phyloP scores from a whole-genome alignment of 140 eudicot genomes.

The Ambrosia hybrid region DNA sequence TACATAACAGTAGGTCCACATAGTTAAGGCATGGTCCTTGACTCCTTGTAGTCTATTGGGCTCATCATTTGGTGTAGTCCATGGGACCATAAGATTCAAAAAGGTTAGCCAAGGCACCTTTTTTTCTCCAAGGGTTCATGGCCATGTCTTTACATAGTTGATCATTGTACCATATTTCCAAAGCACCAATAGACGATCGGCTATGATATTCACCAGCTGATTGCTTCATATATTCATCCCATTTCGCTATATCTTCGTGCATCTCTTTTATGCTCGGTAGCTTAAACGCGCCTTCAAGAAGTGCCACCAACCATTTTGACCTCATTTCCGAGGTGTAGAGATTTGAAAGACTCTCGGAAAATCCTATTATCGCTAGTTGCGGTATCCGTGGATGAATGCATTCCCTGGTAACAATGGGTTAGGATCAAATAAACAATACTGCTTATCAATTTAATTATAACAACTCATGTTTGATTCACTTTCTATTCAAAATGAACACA shows the following conservation, averaged over 20 bases:
- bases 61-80: conserved; percentile 45
- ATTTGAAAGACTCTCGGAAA: conserved; percentile 56
- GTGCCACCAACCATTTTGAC: conserved; percentile 54
- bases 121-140: conserved; percentile 51
- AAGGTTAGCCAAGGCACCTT: conserved; percentile 42
- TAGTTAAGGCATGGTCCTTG: neutral
- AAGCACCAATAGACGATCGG: conserved; percentile 45
- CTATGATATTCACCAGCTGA: conserved; percentile 33
- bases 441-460: neutral
- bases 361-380: conserved; percentile 60
- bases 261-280: conserved; percentile 53
- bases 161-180: conserved; percentile 70
- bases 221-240: conserved; percentile 53
- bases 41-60: neutral
- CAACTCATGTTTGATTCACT: neutral
- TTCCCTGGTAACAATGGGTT: conserved; percentile 34
- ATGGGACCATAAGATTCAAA: conserved; percentile 56
- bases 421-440: neutral
- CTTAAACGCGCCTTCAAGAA: conserved; percentile 58
- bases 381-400: conserved; percentile 67
- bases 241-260: conserved; percentile 48
- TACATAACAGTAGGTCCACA: no score
- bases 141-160: conserved; percentile 66
- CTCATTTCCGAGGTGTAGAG: conserved; percentile 58
- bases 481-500: neutral